Evolutionary conservation across 2,329 filamentous ascomycete species (phyloP), one percentile per base, ranked within the genome.

Genomic region (Taxawa tesnikishii): DNA sequence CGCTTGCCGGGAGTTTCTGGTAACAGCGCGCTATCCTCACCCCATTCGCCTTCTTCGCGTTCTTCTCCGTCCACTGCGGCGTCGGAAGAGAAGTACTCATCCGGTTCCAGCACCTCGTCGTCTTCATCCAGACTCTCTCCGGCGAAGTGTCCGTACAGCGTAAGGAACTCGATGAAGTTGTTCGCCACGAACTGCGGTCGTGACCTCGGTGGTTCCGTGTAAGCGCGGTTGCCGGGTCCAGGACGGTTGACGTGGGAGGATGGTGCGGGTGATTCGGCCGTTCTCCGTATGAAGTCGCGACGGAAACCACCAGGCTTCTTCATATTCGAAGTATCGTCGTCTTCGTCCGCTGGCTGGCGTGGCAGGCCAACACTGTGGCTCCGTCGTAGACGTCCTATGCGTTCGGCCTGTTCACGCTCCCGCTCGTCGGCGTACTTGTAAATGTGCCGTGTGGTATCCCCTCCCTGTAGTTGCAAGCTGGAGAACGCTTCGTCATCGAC

Each of bases 41-140:
- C 83, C n/a, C 80, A 78, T 45, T 88, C 81, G 40, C 73, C 65
- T 25, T 78, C 79, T 8, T 81, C 74, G 17, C 79, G 75, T 29
- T 60, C 59, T 16, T 50, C 53, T 28, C 52, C 56, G 31, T 60
- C 56, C 15, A 58, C 60, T 26, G 67, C 49, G 14, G 75, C 67
- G 44, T 82, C 82, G 0, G 83, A 87, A 6, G 78, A 79, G 53
- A 94, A 94, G 56, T 94, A 94, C 51, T 94, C 88, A 53, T 92
- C 81, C 2, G 84, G 83, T 4, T 70, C 75, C 10, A 94, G 64
- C 2, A 77, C 83, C 55, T 96, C 88, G 46, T 96, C 90, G 46
- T 96, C 90, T 56, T 98, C 90, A 54, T 94, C 87, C 9, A 98
- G 70, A 51, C 94, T 82, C 57, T 98, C 90, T 58, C 90, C 90